Percentiles rank a stretch among this genome's conserved stretches.
phyloP scores from a whole-genome alignment of 139 green algal species.

The Picochlorum sp. region DNA sequence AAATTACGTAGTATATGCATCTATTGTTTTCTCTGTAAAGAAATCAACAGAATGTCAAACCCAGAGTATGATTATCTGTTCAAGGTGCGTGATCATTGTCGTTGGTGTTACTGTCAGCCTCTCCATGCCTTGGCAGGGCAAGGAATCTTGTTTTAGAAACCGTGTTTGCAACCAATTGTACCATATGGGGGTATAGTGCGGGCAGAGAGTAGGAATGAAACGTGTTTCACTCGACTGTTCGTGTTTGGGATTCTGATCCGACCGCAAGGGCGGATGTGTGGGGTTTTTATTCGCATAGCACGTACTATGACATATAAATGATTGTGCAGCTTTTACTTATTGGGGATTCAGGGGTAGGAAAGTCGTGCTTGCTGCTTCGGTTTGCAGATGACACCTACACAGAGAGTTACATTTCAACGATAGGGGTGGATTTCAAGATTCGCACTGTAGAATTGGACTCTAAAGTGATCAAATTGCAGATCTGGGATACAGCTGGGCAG shows the following conservation, averaged over 20 bases:
- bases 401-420: constrained; percentile 99
- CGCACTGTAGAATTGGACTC: constrained; percentile 97
- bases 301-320: too few relatives aligned
- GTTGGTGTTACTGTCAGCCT: too few relatives aligned
- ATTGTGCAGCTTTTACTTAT: constrained; percentile 86
- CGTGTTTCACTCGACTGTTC: too few relatives aligned
- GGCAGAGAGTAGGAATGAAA: too few relatives aligned
- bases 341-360: constrained; percentile 91
- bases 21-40: too few relatives aligned
- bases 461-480: constrained; percentile 99
- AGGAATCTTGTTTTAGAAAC: too few relatives aligned
- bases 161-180: too few relatives aligned
- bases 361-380: constrained; percentile 93
- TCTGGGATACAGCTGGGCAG: constrained; percentile 99
- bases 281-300: background rate
- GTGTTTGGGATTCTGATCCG: too few relatives aligned
- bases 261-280: too few relatives aligned
- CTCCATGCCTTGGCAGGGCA: too few relatives aligned
- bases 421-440: constrained; percentile 99
- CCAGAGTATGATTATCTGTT: constrained; percentile 82
- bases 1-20: too few relatives aligned
- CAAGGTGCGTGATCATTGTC: constrained; percentile 39
- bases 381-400: constrained; percentile 99
- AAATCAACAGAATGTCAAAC: constrained; percentile 1
- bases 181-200: too few relatives aligned